These are phyloP conservation scores for Zygosaccharomyces pseudobailii DNA, from an alignment of 1,139 yeast species.

Conservation along the genomic window DNA sequence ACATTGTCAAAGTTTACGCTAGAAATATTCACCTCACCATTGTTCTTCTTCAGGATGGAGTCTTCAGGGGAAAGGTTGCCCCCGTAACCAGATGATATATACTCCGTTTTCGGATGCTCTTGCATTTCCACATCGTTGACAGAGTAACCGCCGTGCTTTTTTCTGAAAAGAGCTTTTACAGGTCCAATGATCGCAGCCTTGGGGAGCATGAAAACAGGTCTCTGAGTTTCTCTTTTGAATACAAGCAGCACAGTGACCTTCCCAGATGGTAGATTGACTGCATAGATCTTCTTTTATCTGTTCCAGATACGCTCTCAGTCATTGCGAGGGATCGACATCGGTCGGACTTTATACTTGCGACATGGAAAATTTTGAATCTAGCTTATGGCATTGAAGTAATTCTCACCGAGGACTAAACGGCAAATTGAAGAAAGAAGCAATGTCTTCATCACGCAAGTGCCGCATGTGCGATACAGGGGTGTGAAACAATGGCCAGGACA, in stretches of 20 bases:
- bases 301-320: background rate
- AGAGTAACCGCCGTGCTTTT: background rate
- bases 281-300: background rate
- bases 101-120: conserved; percentile 5
- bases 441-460: background rate
- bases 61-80: conserved; percentile 6
- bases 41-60: conserved; percentile 8
- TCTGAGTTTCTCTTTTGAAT: background rate
- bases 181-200: conserved; percentile 8
- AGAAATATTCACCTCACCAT: conserved; percentile 5
- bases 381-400: background rate
- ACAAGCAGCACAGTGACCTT: background rate
- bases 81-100: conserved; percentile 13
- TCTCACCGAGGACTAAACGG: background rate
- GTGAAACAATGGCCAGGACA: too few species aligned
- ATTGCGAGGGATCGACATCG: background rate
- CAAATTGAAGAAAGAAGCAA: background rate
- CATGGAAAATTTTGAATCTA: background rate
- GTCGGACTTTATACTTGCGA: background rate
- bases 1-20: background rate
- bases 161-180: conserved; percentile 7
- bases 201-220: conserved; percentile 6
- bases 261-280: background rate
- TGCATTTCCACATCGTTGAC: conserved; percentile 4
- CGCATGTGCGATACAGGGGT: background rate